Percentiles rank a stretch among this genome's conserved stretches.
phyloP scores from a whole-genome alignment of 768 basidiomycete genomes.

The Kwoniella heveanensis region DNA sequence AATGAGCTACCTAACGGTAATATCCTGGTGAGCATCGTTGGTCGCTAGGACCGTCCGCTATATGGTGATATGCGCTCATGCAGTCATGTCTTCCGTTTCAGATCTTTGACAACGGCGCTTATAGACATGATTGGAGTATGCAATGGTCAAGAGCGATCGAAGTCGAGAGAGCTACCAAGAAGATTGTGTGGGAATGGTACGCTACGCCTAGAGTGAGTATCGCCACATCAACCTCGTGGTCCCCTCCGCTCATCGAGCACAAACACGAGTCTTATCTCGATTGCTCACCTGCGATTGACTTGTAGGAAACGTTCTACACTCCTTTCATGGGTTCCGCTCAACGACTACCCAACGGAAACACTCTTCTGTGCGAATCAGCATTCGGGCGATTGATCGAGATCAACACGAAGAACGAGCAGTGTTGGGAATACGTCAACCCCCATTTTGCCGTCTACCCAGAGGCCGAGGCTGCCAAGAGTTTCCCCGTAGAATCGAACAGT shows the following conservation, averaged over 20 bases:
- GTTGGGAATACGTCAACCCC: conserved; percentile 35
- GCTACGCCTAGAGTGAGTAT: conserved; percentile 21
- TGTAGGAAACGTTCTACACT: conserved; percentile 31
- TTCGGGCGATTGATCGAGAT: conserved; percentile 34
- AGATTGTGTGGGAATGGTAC: conserved; percentile 31
- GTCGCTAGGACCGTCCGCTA: not conserved
- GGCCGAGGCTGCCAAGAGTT: conserved; percentile 51
- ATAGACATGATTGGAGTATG: conserved; percentile 34
- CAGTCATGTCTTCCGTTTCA: conserved; percentile 4
- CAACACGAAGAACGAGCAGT: conserved; percentile 31
- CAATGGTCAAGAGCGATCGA: conserved; percentile 31
- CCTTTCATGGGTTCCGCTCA: conserved; percentile 32
- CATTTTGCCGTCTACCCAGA: conserved; percentile 43
- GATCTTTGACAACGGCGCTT: conserved; percentile 52
- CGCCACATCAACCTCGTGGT: no score
- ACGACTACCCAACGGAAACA: conserved; percentile 28
- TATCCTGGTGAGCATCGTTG: conserved; percentile 4
- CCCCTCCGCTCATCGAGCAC: no score
- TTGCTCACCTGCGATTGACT: no score
- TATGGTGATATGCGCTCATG: not conserved
- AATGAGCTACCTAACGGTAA: conserved; percentile 21
- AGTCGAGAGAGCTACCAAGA: conserved; percentile 28
- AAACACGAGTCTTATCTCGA: no score
- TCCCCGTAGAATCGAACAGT: conserved; percentile 26
- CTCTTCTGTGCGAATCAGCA: conserved; percentile 25